Base-by-base conservation (phyloP, 345 rosid species). In the Boechera retrofracta region DNA sequence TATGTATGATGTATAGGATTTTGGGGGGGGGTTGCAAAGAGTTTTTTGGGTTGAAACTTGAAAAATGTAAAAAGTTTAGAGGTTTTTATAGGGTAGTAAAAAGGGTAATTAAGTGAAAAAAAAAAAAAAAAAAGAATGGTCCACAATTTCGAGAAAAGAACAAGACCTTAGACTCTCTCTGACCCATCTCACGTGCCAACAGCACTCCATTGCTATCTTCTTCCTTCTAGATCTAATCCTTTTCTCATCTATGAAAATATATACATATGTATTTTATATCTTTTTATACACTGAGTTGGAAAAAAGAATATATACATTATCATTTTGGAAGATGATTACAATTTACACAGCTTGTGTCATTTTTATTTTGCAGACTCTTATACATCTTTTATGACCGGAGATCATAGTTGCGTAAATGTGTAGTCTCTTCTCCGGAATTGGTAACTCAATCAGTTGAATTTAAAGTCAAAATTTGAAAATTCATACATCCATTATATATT, bases 121-220 rank as follows among this genome's bases (percentile, higher is more conserved):
- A 31, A 16, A 16, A 16, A 16, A 71, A 67, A 63, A 64, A 31
- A 57, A n/a, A 72, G 33, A 45, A 10, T 72, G 81, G 81, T 66
- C 81, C 81, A 78, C 5, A 71, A 49, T 16, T 47, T 58, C 47
- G 10, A 73, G 82, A 79, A 67, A 79, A 79, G 45, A 79, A 79
- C 80, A 77, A 61, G 58, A 77, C 80, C 71, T 44, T 53, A 42
- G 71, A 62, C 62, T 54, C 75, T 48, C 33, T 62, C 75, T 77
- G 80, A 76, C 80, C 74, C 71, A 61, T 63, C 80, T 69, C 80
- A 77, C 71, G 65, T 77, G 75, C 80, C 80, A 63, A 64, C 29
- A 21, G n/a, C 70, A 63, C 42, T 54, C 61, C 35, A 67, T 68
- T 68, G 41, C 51, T 39, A 61, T 38, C 24, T 21, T 68, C 61